Percentiles rank a stretch among this genome's conserved stretches.
phyloP scores from a whole-genome alignment of 23 red algal species.

The Cyanidium caldarium region DNA sequence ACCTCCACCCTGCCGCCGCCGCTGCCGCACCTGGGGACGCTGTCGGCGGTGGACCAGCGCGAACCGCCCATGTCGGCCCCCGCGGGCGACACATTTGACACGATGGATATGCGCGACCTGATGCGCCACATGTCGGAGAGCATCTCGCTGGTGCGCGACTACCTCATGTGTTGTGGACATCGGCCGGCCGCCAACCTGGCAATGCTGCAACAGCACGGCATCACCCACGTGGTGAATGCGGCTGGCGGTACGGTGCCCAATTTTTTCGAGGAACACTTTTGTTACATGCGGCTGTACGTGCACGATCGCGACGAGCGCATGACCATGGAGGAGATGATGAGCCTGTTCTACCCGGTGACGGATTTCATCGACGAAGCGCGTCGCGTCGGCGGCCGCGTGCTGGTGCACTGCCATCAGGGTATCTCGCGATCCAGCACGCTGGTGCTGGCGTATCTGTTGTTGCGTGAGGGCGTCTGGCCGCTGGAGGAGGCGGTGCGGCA shows the following conservation, averaged over 20 bases:
- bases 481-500: constrained; percentile 1
- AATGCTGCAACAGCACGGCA: background rate
- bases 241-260: background rate
- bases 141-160: background rate
- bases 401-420: background rate
- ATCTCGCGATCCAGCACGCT: background rate
- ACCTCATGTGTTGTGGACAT: background rate
- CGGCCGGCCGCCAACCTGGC: background rate
- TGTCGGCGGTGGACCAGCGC: background rate
- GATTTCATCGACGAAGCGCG: background rate
- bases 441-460: background rate
- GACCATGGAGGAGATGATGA: background rate
- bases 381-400: background rate
- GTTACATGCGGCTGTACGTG: background rate
- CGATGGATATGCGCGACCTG: background rate
- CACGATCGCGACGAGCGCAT: background rate
- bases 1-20: background rate
- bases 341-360: background rate
- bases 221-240: constrained; percentile 1
- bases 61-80: background rate
- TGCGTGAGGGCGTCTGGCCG: background rate
- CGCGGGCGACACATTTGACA: background rate
- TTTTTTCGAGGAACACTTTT: background rate
- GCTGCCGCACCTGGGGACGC: background rate
- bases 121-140: background rate